Base-by-base conservation (phyloP, 768 basidiomycete species). In the Psilocybe sp. region DNA sequence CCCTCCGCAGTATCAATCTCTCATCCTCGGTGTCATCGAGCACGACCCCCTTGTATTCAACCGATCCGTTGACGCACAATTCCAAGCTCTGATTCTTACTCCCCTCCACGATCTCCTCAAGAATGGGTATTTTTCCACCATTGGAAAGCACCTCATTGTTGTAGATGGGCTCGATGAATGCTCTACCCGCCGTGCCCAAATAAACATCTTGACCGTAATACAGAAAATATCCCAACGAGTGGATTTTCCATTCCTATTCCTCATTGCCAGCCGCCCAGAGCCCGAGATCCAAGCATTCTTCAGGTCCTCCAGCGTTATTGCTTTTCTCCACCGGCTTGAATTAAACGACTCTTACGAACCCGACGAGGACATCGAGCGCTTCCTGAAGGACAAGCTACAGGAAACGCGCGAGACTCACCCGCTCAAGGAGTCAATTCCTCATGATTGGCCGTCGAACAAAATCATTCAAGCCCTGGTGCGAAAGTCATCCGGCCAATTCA, bases 401-500 rank as follows among this genome's bases (percentile, higher is more conserved):
- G 47, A 49, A 5, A 33, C 40, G 2, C 38, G 43, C 23, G 12
- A 34, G 7, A 18, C 28, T 4, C 54, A 55, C 19, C 16, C 36
- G 4, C 35, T 35, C 9, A 23, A 33, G 1, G 16, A 32, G 5
- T 5, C n/a, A 11, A 36, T 51, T 2, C 46, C 49, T 3, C 10
- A 12, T 4, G 11, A 13, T 1, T 56, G 53, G 54, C 54, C 54
- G 0, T 36, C 13, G 19, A 19, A 51, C 15, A 18, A 49, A 3
- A 31, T 20, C 39, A 32, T 56, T 4, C 13, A 46, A 4, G 15
- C 32, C 16, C 18, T 56, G 8, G 49, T 52, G 4, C n/a, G 5
- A 7, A 56, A 56, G 18, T 38, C 54, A 7, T 51, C 54, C 13
- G 50, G 50, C 0, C 54, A 55, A 41, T 55, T 55, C 34, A 52